phyloP scores from a whole-genome alignment of 2,329 filamentous ascomycete genomes.

The Diaporthe sp. region DNA sequence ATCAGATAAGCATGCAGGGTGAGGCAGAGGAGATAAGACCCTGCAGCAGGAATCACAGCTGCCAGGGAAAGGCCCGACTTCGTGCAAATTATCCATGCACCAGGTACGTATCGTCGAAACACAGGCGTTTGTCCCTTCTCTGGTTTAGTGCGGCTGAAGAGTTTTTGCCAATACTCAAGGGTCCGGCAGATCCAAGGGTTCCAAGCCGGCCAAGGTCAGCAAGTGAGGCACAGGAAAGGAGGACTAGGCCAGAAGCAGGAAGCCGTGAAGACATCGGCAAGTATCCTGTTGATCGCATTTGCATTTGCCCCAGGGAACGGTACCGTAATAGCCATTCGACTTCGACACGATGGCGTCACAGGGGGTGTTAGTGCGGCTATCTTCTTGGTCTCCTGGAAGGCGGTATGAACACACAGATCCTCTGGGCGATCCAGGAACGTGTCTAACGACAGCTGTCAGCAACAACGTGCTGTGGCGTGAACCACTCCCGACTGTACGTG shows the following conservation, averaged over 20 bases:
- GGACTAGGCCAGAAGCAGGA: slow-evolving; percentile 21
- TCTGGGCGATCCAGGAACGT: slow-evolving; percentile 33
- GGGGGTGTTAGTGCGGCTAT: not conserved
- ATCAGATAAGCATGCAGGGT: slow-evolving; percentile 16
- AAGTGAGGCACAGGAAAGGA: slow-evolving; percentile 13
- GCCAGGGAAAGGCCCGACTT: slow-evolving; percentile 27
- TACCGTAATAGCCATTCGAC: slow-evolving; percentile 12
- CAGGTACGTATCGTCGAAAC: not conserved
- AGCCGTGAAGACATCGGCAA: slow-evolving; percentile 23
- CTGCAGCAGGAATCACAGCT: slow-evolving; percentile 22
- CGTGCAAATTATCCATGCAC: not conserved
- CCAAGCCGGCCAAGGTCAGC: slow-evolving; percentile 19
- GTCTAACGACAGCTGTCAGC: slow-evolving; percentile 10
- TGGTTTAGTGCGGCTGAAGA: slow-evolving; percentile 36
- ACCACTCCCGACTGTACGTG: not conserved
- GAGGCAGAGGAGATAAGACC: slow-evolving; percentile 11
- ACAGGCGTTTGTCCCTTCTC: slow-evolving; percentile 9
- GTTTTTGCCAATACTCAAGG: slow-evolving; percentile 5
- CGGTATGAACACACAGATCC: slow-evolving; percentile 17
- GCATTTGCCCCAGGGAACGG: slow-evolving; percentile 10
- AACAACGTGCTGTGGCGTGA: not conserved
- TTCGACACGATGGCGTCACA: slow-evolving; percentile 28
- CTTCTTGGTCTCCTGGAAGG: slow-evolving; percentile 8
- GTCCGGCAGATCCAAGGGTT: slow-evolving; percentile 12
- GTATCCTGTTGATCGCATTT: slow-evolving; percentile 14